Evolutionary conservation across 805 yeast genomes (phyloP), one percentile per base, ranked within the genome.

Genomic region (Starmerella stigmatis): DNA sequence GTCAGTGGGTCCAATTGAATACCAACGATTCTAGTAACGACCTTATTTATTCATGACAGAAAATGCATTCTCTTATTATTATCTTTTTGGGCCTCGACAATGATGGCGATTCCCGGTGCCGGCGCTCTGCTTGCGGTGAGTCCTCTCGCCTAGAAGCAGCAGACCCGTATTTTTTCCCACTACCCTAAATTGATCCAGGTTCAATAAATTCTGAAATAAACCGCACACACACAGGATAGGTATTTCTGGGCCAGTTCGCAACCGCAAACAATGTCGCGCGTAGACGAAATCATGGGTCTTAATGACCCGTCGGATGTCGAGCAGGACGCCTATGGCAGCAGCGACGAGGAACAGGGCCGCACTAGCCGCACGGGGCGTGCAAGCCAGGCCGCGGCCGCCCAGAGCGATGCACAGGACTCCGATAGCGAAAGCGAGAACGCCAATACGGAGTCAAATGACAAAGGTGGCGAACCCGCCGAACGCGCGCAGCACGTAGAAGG

Each of bases 381-480:
- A n/a, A n/a, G n/a, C n/a, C n/a, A n/a, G n/a, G n/a, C n/a, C n/a
- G n/a, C n/a, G n/a, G 21, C 12, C 38, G n/a, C 12, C 20, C 21
- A 36, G 21, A 25, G 25, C 23, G 30, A 36, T 21, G 6, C 40
- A 16, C 30, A 15, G 22, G 47, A 22, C 7, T 43, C 42, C 49
- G 44, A 16, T 4, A 42, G n/a, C 22, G 37, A 20, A 10, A 16
- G 13, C 25, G 32, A 11, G 16, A 29, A 26, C 10, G 33, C 21
- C 26, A 31, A 33, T 11, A 31, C 28, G 5, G 55, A 53, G 16
- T 59, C 53, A n/a, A 60, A 57, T 0, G n/a, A n/a, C n/a, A n/a
- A n/a, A n/a, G 57, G 53, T 25, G 60, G 57, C 21, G 53, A 46
- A 46, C 17, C 53, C 12, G n/a, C n/a, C 13, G 48, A 57, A 43